Evolutionary conservation across 2,329 filamentous ascomycete genomes (phyloP), one percentile per base, ranked within the genome.

Genomic region (Dactylonectria macrodidyma): DNA sequence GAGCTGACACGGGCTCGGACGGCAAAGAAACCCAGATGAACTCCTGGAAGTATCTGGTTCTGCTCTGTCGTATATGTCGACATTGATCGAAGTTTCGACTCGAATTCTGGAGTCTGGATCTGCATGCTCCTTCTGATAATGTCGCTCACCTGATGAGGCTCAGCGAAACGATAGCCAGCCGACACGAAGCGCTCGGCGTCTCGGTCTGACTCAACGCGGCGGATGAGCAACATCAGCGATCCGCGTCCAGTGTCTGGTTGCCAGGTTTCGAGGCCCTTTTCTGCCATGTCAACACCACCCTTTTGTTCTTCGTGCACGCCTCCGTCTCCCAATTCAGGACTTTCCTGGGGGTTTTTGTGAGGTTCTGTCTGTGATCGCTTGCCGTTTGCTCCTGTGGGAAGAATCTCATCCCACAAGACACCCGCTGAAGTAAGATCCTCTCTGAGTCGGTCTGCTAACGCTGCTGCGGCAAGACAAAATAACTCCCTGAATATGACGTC

Each of bases 171-270:
- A 78, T 91, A 97, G 1, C 95, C 94, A 11, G 88, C 84, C 1
- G 93, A 89, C 70, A 91, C 88, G 14, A 97, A 85, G 30, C 87
- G 86, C 59, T 89, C 86, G 0, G 88, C 85, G 41, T 95, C 92
- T 1, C 86, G 83, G 36, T 84, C 84, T 41, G 81, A 84, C 38
- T 86, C 84, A 2, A 92, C 85, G 48, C 87, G 87, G 11, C 91
- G 92, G 5, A 95, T 91, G 10, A 97, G 86, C 74, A 97, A 95
- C 78, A 97, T 89, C 54, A 97, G 86, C 61, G 95, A 93, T 1
- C 95, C 94, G 66, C 90, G 90, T 4, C 92, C 92, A 46, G 90
- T 86, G 34, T 81, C 78, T 16, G 80, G 73, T 24, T 76, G 69
- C 51, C 70, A 71, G 6, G 71, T 62, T 19, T 70, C 63, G 36